Evolutionary conservation across 2,329 filamentous ascomycete genomes (phyloP).

Genomic region (Tolypocladium sp.): DNA sequence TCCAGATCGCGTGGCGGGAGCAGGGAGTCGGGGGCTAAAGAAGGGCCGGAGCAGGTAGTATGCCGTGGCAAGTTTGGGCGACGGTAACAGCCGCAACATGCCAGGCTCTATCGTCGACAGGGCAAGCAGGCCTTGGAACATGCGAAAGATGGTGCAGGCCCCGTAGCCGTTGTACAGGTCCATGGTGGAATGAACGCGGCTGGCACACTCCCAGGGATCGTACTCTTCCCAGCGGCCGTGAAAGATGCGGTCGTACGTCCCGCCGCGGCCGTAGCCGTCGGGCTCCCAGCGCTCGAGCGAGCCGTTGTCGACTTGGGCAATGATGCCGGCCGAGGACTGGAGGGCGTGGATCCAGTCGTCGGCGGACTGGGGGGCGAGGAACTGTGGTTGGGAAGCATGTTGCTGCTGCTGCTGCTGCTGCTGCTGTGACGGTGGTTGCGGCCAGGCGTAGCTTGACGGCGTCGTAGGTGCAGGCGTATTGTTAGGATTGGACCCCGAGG

Average conservation of each 20-base stretch:
- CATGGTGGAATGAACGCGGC: slow-evolving; percentile 41
- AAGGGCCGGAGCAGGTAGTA: slow-evolving; percentile 62
- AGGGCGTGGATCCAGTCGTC: slow-evolving; percentile 29
- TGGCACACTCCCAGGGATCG: slow-evolving; percentile 46
- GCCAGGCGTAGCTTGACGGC: neutral
- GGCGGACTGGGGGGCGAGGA: slow-evolving; percentile 16
- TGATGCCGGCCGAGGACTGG: slow-evolving; percentile 37
- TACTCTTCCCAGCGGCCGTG: slow-evolving; percentile 45
- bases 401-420: neutral
- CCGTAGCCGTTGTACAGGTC: slow-evolving; percentile 51
- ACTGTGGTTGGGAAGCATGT: neutral
- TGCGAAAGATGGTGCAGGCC: slow-evolving; percentile 48
- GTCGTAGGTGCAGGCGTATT: neutral
- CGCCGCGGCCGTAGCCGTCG: slow-evolving; percentile 53
- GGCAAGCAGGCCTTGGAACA: slow-evolving; percentile 49
- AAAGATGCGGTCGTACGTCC: slow-evolving; percentile 46
- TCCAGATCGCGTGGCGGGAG: slow-evolving; percentile 28
- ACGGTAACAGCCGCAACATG: slow-evolving; percentile 65
- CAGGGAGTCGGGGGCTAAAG: slow-evolving; percentile 35
- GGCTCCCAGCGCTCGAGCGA: slow-evolving; percentile 65
- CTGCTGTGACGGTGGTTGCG: neutral
- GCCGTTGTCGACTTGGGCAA: slow-evolving; percentile 63
- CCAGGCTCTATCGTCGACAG: slow-evolving; percentile 49
- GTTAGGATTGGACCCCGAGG: neutral
- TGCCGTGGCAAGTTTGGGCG: slow-evolving; percentile 63